Base-by-base conservation (phyloP, 2,329 filamentous ascomycete genomes). In the Epichloe glyceriae region DNA sequence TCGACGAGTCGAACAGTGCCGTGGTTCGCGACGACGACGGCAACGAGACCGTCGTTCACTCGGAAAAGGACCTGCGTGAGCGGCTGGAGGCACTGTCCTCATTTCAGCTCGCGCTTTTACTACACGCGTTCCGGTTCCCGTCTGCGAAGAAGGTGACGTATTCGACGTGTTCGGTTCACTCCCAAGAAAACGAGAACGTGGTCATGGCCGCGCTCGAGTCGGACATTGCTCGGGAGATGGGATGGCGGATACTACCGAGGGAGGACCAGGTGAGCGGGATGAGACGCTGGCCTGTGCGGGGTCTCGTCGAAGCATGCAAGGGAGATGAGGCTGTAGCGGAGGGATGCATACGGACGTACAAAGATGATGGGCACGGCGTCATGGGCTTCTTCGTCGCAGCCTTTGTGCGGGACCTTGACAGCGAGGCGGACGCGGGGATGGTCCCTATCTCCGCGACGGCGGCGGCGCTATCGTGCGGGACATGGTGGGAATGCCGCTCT, bases 311-410 rank as follows among this genome's bases (percentile, higher is more conserved):
- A 37, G 75, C 73, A 37, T 70, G 72, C 57, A 60, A 60, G 4
- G 76, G 74, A 1, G 70, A 80, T 48, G 62, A 73, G 40, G 66
- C 73, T 3, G 64, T 87, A 1, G 78, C 82, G 5, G 83, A 91
- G 26, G 86, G 78, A 3, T 95, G 89, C 61, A 84, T 96, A 51
- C 75, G 91, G 52, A 87, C 88, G 34, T 83, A 86, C 65, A 86
- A 90, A 58, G 86, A 81, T 26, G 88, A 91, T 58, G 83, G 82
- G 10, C 79, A 85, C 55, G 88, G 89, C 0, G 86, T 90, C 1
- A 95, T 96, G 79, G 91, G 93, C 0, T 97, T 98, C 67, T 98
- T 98, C 60, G 86, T 96, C 19, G 88, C 82, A n/a, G 88, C 78
- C 0, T 95, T 98, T 66, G 76, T 88, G 3, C 62, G 65, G 35